Conservation (phyloP, 345 rosid genomes). For the Fremontodendron californicum region DNA sequence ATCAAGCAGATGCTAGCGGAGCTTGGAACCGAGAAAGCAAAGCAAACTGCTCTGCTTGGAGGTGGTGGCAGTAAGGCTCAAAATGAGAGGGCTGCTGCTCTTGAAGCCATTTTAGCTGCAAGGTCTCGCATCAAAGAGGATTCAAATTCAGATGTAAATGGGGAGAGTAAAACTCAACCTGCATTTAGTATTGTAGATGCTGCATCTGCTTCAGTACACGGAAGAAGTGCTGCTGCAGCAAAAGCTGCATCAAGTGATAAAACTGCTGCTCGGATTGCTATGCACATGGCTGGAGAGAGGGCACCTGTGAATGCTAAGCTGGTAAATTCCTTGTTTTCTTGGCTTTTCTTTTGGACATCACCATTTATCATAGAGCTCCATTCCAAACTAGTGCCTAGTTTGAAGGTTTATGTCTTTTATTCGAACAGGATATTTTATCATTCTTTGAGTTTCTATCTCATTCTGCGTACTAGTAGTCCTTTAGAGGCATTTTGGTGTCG, state of each 20-base stretch:
- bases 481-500: background rate
- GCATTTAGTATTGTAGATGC: slow-evolving; percentile 87
- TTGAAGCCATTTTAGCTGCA: slow-evolving; percentile 74
- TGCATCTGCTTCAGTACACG: slow-evolving; percentile 93
- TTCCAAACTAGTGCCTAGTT: background rate
- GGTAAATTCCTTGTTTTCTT: slow-evolving; percentile 44
- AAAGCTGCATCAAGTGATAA: slow-evolving; percentile 77
- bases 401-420: background rate
- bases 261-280: slow-evolving; percentile 87
- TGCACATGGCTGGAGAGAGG: slow-evolving; percentile 98
- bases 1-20: slow-evolving; percentile 83
- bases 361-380: background rate
- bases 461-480: background rate
- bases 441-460: background rate
- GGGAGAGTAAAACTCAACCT: slow-evolving; percentile 40
- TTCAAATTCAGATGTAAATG: slow-evolving; percentile 50
- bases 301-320: slow-evolving; percentile 72
- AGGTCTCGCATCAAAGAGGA: slow-evolving; percentile 69
- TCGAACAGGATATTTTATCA: background rate
- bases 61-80: slow-evolving; percentile 97
- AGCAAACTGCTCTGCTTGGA: slow-evolving; percentile 76
- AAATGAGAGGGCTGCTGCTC: slow-evolving; percentile 92
- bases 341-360: background rate
- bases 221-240: slow-evolving; percentile 93
- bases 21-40: slow-evolving; percentile 91